Evolutionary conservation across 257 asterid genomes (phyloP), one percentile per base, ranked within the genome.

Genomic region (Vinca minor): DNA sequence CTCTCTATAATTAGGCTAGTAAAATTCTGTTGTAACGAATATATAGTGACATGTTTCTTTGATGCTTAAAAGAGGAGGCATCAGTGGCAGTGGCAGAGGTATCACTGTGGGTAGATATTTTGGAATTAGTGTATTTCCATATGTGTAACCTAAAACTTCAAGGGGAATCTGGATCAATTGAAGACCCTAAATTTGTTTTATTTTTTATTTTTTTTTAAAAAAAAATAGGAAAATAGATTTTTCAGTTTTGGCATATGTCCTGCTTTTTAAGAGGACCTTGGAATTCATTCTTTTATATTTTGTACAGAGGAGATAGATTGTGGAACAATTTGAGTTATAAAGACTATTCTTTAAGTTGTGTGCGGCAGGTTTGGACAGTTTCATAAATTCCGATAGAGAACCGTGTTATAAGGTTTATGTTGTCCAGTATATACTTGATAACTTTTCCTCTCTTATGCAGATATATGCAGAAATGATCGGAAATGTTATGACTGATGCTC

Each of bases 401-500:
- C 8, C 29, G 41, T 32, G 21, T 38, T 38, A 2, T 59, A 14
- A 59, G 9, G 64, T 7, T 12, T 59, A 13, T 36, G 10, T 21
- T 59, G 48, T 23, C 11, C 34, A 35, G 31, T 36, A 12, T 39
- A 5, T 38, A 3, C 20, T 38, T 2, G 38, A 34, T 2, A 36
- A 31, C 21, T 36, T 12, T 41, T 61, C 28, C 54, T 65, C 38
- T 60, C 46, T 18, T 69, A 69, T 72, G 64, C 83, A 94, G 99
- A 94, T 94, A 74, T 94, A 94, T 74, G 88, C 99, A 59, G 99
- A 94, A 76, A 94, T 94, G 99, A 84, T 87, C 68, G 91, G 91
- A 70, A 87, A 87, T 69, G 95, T 87, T 62, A 87, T 87, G 95
- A 60, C 84, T 28, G 99, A 94, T 82, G 99, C 97, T 20, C 99